A percentile compares a stretch with the other conserved stretches of the same genome.
These are phyloP conservation scores for Rasamsonia emersonii DNA, from an alignment of 2,329 filamentous ascomycete genomes.

Conservation along the genomic window DNA sequence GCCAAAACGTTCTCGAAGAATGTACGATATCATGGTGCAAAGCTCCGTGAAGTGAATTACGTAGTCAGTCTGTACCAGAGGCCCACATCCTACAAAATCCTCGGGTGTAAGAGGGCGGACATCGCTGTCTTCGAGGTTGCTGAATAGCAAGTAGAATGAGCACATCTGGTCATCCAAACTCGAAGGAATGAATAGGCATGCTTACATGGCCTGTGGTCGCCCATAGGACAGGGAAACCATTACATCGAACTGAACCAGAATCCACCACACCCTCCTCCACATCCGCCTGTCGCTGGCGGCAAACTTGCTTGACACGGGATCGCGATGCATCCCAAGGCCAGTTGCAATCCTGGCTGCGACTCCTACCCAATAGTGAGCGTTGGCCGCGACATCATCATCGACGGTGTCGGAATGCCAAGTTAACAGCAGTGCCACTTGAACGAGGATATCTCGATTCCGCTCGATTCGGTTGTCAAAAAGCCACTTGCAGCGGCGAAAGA, in stretches of 20 bases:
- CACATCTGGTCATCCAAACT: not conserved
- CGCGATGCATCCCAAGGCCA: constrained; percentile 47
- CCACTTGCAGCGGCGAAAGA: constrained; percentile 46
- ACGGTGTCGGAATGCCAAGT: constrained; percentile 48
- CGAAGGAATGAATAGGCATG: constrained; percentile 2
- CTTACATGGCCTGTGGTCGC: constrained; percentile 43
- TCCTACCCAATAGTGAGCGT: constrained; percentile 47
- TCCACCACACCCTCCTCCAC: constrained; percentile 38
- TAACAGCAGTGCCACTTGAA: constrained; percentile 47
- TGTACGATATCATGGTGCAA: constrained; percentile 43
- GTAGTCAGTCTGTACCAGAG: constrained; percentile 36
- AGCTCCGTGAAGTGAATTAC: constrained; percentile 43
- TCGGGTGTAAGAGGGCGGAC: constrained; percentile 35
- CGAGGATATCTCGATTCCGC: constrained; percentile 44
- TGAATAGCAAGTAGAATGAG: constrained; percentile 11
- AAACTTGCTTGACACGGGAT: constrained; percentile 33
- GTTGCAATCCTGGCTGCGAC: constrained; percentile 45
- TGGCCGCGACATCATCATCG: constrained; percentile 47
- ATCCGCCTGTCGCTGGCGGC: constrained; percentile 33
- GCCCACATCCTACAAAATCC: constrained; percentile 41
- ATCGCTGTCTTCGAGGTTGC: constrained; percentile 45
- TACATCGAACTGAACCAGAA: constrained; percentile 37
- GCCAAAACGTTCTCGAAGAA: constrained; percentile 35
- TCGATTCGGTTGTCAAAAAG: constrained; percentile 48
- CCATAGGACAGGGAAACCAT: constrained; percentile 41